Evolutionary conservation across 208 protist species (phyloP).

Genomic region (Crithidia fasciculata): DNA sequence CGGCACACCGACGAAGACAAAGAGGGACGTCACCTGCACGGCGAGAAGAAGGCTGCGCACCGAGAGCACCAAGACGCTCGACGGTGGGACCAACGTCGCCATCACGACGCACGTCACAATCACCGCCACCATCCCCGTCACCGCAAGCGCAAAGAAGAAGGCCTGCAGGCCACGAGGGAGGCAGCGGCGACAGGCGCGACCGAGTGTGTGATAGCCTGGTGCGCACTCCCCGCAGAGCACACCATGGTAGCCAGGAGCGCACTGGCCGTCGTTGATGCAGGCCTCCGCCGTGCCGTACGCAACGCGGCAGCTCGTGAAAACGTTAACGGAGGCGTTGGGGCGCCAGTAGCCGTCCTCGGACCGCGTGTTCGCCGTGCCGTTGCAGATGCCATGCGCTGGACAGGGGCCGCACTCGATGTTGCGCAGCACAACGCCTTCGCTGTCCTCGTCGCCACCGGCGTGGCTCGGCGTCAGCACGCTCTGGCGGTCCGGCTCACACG

Average conservation of each 20-base stretch:
- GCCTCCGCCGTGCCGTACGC: conserved; percentile 30
- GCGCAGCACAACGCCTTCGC: too few species aligned
- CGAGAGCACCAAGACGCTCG: conserved; percentile 19
- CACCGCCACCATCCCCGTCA: conserved; percentile 16
- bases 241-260: conserved; percentile 39
- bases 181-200: conserved; percentile 33
- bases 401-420: conserved; percentile 32
- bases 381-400: conserved; percentile 37
- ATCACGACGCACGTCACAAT: conserved; percentile 15
- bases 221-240: conserved; percentile 38
- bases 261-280: conserved; percentile 35
- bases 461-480: not conserved
- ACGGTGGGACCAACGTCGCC: conserved; percentile 14
- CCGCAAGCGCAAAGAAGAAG: conserved; percentile 23
- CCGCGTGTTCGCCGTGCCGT: conserved; percentile 29
- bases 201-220: conserved; percentile 19
- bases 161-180: conserved; percentile 14
- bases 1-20: conserved; percentile 13
- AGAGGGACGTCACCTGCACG: conserved; percentile 32
- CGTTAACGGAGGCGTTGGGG: conserved; percentile 4
- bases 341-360: conserved; percentile 47
- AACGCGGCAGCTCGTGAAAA: conserved; percentile 33
- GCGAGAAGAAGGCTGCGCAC: conserved; percentile 26
- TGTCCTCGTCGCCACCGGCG: not conserved
- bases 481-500: conserved; percentile 23